These are phyloP conservation scores for Trichoderma endophyticum DNA, from an alignment of 2,329 filamentous ascomycete species.

Conservation along the genomic window DNA sequence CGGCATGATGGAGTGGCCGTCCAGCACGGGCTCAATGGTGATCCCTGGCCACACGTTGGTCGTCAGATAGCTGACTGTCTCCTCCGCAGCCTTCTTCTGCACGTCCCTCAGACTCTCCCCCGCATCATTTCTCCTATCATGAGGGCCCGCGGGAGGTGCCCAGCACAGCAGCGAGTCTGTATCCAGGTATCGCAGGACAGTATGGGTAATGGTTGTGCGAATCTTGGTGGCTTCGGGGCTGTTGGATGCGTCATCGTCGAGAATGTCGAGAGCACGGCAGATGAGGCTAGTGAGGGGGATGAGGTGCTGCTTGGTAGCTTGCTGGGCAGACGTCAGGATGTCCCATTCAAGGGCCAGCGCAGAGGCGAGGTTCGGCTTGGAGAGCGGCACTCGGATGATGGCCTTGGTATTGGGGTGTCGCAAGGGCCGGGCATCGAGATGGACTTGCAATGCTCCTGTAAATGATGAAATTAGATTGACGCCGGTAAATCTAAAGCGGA, in stretches of 20 bases:
- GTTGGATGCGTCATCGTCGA: conserved; percentile 55
- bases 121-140: conserved; percentile 44
- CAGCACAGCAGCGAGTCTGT: conserved; percentile 94
- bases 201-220: conserved; percentile 61
- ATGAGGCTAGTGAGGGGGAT: conserved; percentile 86
- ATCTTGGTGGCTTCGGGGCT: conserved; percentile 45
- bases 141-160: conserved; percentile 57
- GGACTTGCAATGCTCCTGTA: conserved; percentile 53
- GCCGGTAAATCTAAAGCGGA: too few species aligned
- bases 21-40: conserved; percentile 75
- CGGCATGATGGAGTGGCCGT: conserved; percentile 72
- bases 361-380: conserved; percentile 77
- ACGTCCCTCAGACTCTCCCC: conserved; percentile 64
- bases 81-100: conserved; percentile 67
- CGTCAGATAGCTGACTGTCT: conserved; percentile 69
- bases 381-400: conserved; percentile 66
- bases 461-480: neutral
- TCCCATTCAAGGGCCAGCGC: conserved; percentile 95
- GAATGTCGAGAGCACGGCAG: conserved; percentile 80
- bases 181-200: conserved; percentile 79
- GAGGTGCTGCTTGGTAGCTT: conserved; percentile 80
- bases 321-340: conserved; percentile 72
- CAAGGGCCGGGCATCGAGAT: conserved; percentile 76
- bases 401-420: conserved; percentile 71
- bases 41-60: conserved; percentile 80